Conservation (phyloP, 108 stramenopile genomes). For the Discostella pseudostelligera region DNA sequence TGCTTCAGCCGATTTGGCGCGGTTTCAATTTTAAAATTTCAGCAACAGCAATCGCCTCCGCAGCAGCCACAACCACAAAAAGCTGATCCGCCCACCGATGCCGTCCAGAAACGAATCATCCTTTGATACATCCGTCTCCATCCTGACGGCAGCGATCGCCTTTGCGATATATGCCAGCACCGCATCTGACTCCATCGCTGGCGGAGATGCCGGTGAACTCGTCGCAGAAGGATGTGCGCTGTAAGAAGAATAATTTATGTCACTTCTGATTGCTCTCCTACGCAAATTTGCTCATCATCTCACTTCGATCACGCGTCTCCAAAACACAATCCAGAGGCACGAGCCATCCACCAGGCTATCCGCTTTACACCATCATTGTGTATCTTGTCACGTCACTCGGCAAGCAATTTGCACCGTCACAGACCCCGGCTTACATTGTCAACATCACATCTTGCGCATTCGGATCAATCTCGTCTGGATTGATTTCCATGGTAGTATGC, state of each 20-base stretch:
- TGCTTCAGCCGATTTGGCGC: not conserved
- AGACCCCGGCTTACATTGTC: slow-evolving; percentile 26
- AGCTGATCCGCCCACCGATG: not conserved
- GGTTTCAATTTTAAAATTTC: not conserved
- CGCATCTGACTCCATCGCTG: slow-evolving; percentile 52
- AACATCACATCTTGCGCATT: slow-evolving; percentile 36
- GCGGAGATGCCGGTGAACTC: slow-evolving; percentile 73
- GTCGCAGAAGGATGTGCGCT: slow-evolving; percentile 75
- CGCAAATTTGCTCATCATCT: too few species aligned
- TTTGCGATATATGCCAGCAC: slow-evolving; percentile 50
- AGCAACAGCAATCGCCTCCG: too few species aligned
- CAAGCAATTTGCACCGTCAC: slow-evolving; percentile 7
- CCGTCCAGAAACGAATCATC: not conserved
- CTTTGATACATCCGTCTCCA: slow-evolving; percentile 4
- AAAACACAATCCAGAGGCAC: slow-evolving; percentile 40
- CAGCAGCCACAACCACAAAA: not conserved
- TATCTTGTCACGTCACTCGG: slow-evolving; percentile 29
- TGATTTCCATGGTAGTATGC: slow-evolving; percentile 23
- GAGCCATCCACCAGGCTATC: slow-evolving; percentile 84
- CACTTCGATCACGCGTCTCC: slow-evolving; percentile 1
- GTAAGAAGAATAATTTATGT: not conserved
- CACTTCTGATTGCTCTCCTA: not conserved
- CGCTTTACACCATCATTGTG: slow-evolving; percentile 54
- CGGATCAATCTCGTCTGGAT: slow-evolving; percentile 34
- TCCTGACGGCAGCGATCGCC: slow-evolving; percentile 24